phyloP scores from a whole-genome alignment of 805 yeast genomes.

The Martiniozyma abietophila region DNA sequence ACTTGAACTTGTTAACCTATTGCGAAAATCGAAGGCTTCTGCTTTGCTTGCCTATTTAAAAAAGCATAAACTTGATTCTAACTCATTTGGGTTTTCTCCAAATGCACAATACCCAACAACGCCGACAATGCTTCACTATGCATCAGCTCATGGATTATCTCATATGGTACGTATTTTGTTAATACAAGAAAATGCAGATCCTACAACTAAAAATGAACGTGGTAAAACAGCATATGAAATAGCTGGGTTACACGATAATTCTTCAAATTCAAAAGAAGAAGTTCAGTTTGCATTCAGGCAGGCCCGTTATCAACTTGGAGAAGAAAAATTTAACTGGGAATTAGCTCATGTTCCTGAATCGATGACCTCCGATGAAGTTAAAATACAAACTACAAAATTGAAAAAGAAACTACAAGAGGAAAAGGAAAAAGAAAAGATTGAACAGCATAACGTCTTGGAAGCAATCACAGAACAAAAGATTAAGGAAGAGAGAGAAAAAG shows the following conservation, averaged over 20 bases:
- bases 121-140: conserved; percentile 76
- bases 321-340: conserved; percentile 53
- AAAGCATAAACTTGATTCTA: conserved; percentile 39
- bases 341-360: conserved; percentile 53
- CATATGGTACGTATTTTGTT: conserved; percentile 62
- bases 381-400: conserved; percentile 18
- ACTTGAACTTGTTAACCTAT: conserved; percentile 43
- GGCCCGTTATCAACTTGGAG: conserved; percentile 62
- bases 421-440: background rate
- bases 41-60: conserved; percentile 53
- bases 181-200: conserved; percentile 60
- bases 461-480: background rate
- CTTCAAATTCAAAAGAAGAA: no score
- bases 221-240: conserved; percentile 68
- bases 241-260: conserved; percentile 30
- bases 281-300: conserved; percentile 62
- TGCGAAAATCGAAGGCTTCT: conserved; percentile 74
- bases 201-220: conserved; percentile 40
- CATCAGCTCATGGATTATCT: conserved; percentile 55
- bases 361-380: conserved; percentile 51
- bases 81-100: conserved; percentile 47
- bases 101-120: conserved; percentile 36
- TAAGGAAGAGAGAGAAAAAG: background rate
- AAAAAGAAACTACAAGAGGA: background rate
- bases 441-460: background rate